Evolutionary conservation across 2,329 filamentous ascomycete species (phyloP).

Genomic region (Diaporthe aspalathi): DNA sequence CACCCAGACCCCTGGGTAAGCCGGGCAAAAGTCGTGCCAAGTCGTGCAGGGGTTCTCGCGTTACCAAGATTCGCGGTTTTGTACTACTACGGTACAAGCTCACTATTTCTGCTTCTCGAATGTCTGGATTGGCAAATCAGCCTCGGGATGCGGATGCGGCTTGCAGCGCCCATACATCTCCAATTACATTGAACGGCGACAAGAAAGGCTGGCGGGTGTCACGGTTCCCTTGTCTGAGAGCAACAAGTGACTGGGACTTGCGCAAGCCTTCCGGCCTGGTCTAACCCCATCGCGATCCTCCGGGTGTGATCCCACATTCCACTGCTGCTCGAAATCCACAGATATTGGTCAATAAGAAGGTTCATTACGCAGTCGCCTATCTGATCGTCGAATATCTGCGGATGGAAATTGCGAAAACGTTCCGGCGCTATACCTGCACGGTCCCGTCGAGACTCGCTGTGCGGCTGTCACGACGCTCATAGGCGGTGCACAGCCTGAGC

Average conservation of each 20-base stretch:
- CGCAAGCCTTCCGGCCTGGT: constrained; percentile 11
- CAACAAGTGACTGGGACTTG: constrained; percentile 15
- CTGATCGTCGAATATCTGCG: constrained; percentile 5
- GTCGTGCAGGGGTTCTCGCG: not conserved
- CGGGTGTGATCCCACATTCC: constrained; percentile 15
- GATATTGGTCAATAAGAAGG: not conserved
- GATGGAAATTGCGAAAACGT: not conserved
- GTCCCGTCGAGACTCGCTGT: not conserved
- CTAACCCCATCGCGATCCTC: constrained; percentile 12
- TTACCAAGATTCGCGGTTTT: not conserved
- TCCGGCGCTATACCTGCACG: not conserved
- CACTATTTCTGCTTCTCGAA: not conserved
- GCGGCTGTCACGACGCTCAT: constrained; percentile 26
- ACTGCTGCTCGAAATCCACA: constrained; percentile 8
- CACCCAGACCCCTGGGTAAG: constrained; percentile 29
- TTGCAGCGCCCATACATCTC: not conserved
- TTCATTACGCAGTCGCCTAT: constrained; percentile 3
- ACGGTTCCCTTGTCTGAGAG: constrained; percentile 7
- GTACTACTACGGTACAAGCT: not conserved
- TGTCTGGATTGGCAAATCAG: not conserved
- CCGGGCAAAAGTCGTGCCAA: constrained; percentile 21
- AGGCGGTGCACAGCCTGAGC: not conserved
- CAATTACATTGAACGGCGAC: not conserved
- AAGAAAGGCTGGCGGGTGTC: not conserved
- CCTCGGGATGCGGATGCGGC: constrained; percentile 9